Evolutionary conservation across 2,329 filamentous ascomycete species (phyloP).

Genomic region (Fusarium musae): DNA sequence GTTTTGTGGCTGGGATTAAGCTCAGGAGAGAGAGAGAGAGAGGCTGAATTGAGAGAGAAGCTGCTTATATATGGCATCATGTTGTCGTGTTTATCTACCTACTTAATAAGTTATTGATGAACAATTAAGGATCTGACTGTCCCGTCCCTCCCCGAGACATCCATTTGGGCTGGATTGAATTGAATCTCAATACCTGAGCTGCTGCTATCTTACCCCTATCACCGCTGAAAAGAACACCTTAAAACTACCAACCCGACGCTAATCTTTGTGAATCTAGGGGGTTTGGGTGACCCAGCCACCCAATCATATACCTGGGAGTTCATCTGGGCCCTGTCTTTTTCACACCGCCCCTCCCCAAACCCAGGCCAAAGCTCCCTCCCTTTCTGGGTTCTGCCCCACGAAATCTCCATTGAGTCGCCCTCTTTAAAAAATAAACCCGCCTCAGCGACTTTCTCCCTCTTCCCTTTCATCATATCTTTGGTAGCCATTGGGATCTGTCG

Average conservation of each 20-base stretch:
- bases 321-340: slow-evolving; percentile 21
- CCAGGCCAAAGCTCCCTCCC: slow-evolving; percentile 31
- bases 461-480: slow-evolving; percentile 28
- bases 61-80: not conserved
- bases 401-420: slow-evolving; percentile 19
- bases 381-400: slow-evolving; percentile 34
- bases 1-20: slow-evolving; percentile 25
- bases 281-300: not conserved
- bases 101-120: not conserved
- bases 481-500: slow-evolving; percentile 44
- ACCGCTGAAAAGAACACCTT: slow-evolving; percentile 23
- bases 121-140: not conserved
- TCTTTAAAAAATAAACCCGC: slow-evolving; percentile 38
- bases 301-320: slow-evolving; percentile 8
- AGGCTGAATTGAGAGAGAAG: too few species aligned
- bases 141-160: slow-evolving; percentile 13
- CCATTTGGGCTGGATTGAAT: not conserved
- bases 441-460: slow-evolving; percentile 18
- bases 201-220: slow-evolving; percentile 21
- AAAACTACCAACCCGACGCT: slow-evolving; percentile 29
- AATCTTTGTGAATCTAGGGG: slow-evolving; percentile 20
- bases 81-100: not conserved
- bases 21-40: not conserved
- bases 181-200: not conserved
- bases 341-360: slow-evolving; percentile 36